These are phyloP conservation scores for Carallia brachiata DNA, from an alignment of 345 rosid species.

Conservation along the genomic window DNA sequence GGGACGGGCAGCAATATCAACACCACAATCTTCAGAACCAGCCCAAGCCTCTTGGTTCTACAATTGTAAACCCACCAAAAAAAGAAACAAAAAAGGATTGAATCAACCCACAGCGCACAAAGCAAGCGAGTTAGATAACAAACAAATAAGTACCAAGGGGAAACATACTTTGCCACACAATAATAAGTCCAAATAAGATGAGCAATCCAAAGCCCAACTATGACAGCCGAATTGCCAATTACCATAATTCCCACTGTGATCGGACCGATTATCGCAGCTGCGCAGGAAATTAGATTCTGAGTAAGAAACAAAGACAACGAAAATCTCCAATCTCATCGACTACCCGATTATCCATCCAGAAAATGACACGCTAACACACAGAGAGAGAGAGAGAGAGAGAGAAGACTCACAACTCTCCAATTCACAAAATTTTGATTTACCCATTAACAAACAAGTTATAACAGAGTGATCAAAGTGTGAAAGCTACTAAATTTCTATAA, in stretches of 20 bases:
- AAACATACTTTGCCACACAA: conserved; percentile 60
- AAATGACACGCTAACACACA: too few relatives aligned
- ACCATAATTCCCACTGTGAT: conserved; percentile 44
- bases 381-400: too few relatives aligned
- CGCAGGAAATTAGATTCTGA: not conserved
- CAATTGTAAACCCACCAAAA: conserved; percentile 4
- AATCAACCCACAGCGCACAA: not conserved
- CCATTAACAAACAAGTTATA: too few relatives aligned
- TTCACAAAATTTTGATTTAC: too few relatives aligned
- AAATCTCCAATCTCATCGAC: too few relatives aligned
- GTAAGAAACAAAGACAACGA: not conserved
- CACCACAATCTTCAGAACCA: conserved; percentile 59
- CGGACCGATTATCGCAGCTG: conserved; percentile 61
- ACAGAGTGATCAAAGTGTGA: not conserved
- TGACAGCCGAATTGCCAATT: conserved; percentile 57
- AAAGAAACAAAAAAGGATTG: conserved; percentile 1
- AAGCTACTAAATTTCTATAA: not conserved
- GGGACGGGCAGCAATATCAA: conserved; percentile 61
- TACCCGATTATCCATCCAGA: too few relatives aligned
- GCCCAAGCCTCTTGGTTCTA: conserved; percentile 74
- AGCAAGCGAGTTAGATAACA: not conserved
- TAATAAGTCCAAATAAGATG: conserved; percentile 75
- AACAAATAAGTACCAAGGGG: not conserved
- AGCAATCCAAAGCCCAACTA: conserved; percentile 78
- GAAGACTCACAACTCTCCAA: too few relatives aligned